A percentile compares a stretch with the other conserved stretches of the same genome.
Conservation (phyloP, 2,329 filamentous ascomycete genomes). For the Exophiala mesophila region DNA sequence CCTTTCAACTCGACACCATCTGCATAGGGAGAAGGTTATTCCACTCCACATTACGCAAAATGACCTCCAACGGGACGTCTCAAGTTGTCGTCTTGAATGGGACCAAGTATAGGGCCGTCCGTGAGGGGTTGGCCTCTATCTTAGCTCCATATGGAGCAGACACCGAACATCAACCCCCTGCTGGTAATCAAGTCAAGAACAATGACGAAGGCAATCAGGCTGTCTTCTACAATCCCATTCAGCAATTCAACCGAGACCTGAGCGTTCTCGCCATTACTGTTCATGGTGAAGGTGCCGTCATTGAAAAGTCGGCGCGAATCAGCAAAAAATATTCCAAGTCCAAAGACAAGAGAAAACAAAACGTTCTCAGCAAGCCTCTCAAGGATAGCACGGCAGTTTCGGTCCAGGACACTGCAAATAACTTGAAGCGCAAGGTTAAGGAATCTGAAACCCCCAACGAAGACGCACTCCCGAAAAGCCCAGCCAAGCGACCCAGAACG, state of each 20-base stretch:
- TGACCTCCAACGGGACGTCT: conserved; percentile 5
- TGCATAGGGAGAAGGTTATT: too few relatives aligned
- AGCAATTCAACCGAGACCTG: conserved; percentile 96
- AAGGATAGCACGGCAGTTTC: conserved; percentile 1
- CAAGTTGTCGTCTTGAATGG: conserved; percentile 40
- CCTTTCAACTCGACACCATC: too few relatives aligned
- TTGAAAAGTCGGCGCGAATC: conserved; percentile 47
- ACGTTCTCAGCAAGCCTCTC: conserved; percentile 1
- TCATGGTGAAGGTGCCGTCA: conserved; percentile 65
- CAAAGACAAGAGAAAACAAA: conserved; percentile 36
- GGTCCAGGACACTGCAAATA: conserved; percentile 11
- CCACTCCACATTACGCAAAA: too few relatives aligned
- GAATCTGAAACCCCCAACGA: conserved; percentile 19
- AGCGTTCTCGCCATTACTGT: conserved; percentile 88
- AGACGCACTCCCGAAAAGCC: background rate
- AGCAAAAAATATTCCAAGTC: conserved; percentile 33
- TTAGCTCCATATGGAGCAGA: conserved; percentile 54
- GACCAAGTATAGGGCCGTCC: conserved; percentile 56
- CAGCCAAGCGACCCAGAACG: conserved; percentile 12
- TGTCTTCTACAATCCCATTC: conserved; percentile 98
- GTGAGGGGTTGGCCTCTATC: conserved; percentile 65
- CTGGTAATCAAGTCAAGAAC: conserved; percentile 42
- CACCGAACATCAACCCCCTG: conserved; percentile 16
- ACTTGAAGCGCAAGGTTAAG: conserved; percentile 29
- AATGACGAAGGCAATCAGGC: conserved; percentile 61